Conservation (phyloP, 352 stramenopile genomes). For the Elongisporangium undulatum region DNA sequence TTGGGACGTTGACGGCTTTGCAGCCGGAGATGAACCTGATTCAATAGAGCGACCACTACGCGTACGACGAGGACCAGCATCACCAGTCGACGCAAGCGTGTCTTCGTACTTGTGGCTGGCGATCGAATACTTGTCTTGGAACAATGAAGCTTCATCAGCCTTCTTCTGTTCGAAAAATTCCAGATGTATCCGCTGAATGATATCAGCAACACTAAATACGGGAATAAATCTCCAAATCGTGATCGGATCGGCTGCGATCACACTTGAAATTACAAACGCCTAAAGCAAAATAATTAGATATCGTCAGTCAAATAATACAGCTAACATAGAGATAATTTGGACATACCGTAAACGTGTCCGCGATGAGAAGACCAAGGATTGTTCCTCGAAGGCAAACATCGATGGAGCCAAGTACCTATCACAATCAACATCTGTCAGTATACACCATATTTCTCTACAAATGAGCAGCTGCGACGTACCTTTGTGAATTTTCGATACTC, state of each 20-base stretch:
- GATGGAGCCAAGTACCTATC: slow-evolving; percentile 73
- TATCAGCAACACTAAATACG: slow-evolving; percentile 73
- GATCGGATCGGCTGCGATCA: slow-evolving; percentile 57
- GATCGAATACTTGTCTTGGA: slow-evolving; percentile 67
- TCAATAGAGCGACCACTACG: slow-evolving; percentile 27
- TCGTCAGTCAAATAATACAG: not conserved
- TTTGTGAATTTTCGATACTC: slow-evolving; percentile 88
- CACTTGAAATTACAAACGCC: slow-evolving; percentile 82
- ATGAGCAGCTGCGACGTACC: slow-evolving; percentile 17
- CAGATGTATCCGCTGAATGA: slow-evolving; percentile 67
- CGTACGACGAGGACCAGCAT: slow-evolving; percentile 17
- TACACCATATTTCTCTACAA: not conserved
- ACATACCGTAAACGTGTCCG: slow-evolving; percentile 77
- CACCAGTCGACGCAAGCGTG: not conserved
- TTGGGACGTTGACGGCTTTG: not conserved
- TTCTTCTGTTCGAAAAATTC: slow-evolving; percentile 75
- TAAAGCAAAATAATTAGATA: slow-evolving; percentile 15
- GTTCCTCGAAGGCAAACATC: slow-evolving; percentile 79
- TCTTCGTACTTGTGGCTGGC: slow-evolving; percentile 11
- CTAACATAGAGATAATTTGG: not conserved
- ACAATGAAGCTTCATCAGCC: slow-evolving; percentile 49
- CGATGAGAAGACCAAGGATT: slow-evolving; percentile 77
- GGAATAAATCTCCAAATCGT: slow-evolving; percentile 80
- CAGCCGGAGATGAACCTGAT: slow-evolving; percentile 4
- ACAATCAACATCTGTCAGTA: not conserved